Conservation (phyloP, 164 flowering plant genomes). For the Euptelea pleiosperma region DNA sequence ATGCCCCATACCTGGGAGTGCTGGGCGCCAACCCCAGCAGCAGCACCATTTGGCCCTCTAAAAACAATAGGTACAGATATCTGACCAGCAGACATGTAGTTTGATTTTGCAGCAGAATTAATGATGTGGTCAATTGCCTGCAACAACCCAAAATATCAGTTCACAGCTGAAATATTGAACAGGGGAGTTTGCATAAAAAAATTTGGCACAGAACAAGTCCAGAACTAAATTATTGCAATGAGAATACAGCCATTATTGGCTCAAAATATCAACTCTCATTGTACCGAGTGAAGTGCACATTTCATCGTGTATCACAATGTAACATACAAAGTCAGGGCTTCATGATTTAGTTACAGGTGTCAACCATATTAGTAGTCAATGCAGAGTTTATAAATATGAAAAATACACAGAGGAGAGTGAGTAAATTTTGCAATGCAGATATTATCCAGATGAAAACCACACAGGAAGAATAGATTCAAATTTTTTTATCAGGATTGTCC, state of each 20-base stretch:
- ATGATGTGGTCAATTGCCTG: slow-evolving; percentile 99
- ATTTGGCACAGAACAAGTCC: no score
- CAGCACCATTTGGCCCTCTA: slow-evolving; percentile 99
- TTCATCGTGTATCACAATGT: no score
- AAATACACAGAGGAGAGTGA: neutral
- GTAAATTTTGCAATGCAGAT: neutral
- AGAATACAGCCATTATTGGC: no score
- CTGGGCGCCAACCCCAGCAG: slow-evolving; percentile 99
- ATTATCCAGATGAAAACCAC: neutral
- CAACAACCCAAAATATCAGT: slow-evolving; percentile 19
- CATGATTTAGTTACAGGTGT: no score
- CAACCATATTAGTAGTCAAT: no score
- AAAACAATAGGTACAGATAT: slow-evolving; percentile 89
- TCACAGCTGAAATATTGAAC: neutral
- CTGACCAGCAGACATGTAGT: slow-evolving; percentile 96
- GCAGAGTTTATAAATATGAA: neutral
- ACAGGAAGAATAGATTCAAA: neutral
- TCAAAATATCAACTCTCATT: no score
- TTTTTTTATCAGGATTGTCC: no score
- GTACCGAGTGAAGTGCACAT: no score
- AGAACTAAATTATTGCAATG: no score
- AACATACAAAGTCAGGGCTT: no score
- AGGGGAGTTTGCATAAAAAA: no score
- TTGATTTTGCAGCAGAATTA: slow-evolving; percentile 93
- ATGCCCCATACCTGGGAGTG: slow-evolving; percentile 73